Percentiles rank a stretch among this genome's conserved stretches.
Evolutionary conservation across 148 eudicot species (phyloP).

Genomic region (Vaccinium vitisidaea): DNA sequence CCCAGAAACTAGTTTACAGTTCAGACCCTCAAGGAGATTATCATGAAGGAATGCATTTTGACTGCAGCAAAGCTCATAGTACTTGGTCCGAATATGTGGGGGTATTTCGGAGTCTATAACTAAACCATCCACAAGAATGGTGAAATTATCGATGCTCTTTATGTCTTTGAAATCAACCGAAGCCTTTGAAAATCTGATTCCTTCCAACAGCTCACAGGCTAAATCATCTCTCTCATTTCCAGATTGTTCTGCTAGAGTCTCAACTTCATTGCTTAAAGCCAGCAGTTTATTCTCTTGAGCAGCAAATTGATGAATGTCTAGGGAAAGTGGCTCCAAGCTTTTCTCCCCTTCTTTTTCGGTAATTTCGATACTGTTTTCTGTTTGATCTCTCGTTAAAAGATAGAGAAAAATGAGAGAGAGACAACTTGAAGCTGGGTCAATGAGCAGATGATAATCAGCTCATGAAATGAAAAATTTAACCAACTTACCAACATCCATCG

Average conservation of each 20-base stretch:
- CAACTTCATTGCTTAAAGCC: not conserved
- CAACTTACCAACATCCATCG: conserved; percentile 22
- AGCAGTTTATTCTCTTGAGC: conserved; percentile 13
- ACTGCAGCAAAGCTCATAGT: conserved; percentile 35
- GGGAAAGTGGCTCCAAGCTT: not conserved
- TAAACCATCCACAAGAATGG: conserved; percentile 35
- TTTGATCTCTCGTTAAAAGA: conserved; percentile 14
- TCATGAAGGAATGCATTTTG: conserved; percentile 34
- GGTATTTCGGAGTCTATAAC: conserved; percentile 35
- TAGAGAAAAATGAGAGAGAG: not conserved
- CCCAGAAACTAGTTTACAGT: conserved; percentile 25
- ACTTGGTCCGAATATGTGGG: conserved; percentile 23
- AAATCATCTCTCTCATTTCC: conserved; percentile 18
- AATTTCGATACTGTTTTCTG: not conserved
- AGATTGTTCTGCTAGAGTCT: conserved; percentile 6
- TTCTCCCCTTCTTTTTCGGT: conserved; percentile 6
- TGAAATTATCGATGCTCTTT: conserved; percentile 31
- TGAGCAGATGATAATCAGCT: not conserved
- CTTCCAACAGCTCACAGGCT: conserved; percentile 23
- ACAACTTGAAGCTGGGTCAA: not conserved
- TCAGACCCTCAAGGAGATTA: conserved; percentile 25
- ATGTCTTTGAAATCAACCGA: conserved; percentile 33
- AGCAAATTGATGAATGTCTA: not conserved
- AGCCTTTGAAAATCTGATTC: conserved; percentile 35
- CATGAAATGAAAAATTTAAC: not conserved